Evolutionary conservation across 1,139 yeast genomes (phyloP).

Genomic region (Suhomyces bribrorum): DNA sequence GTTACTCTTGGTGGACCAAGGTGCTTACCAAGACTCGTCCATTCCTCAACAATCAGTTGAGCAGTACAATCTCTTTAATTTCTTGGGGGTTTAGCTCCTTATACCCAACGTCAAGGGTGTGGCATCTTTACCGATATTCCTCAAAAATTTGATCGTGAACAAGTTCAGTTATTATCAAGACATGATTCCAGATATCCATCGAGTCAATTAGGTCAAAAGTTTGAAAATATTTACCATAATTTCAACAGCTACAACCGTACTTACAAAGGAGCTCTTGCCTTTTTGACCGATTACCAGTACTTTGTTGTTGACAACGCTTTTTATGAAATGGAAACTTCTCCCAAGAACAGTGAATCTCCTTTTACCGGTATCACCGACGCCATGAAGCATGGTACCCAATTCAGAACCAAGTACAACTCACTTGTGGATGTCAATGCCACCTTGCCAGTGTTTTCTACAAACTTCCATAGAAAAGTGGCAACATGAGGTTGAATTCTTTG

Average conservation of each 20-base stretch:
- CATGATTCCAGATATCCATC: slow-evolving; percentile 77
- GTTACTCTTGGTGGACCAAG: slow-evolving; percentile 28
- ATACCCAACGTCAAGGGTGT: slow-evolving; percentile 43
- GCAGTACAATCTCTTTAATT: slow-evolving; percentile 43
- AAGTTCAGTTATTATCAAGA: slow-evolving; percentile 63
- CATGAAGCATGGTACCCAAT: slow-evolving; percentile 34
- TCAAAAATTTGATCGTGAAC: slow-evolving; percentile 54
- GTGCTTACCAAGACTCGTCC: slow-evolving; percentile 31
- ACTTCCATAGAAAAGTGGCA: slow-evolving; percentile 31
- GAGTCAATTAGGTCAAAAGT: slow-evolving; percentile 11
- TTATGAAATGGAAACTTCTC: slow-evolving; percentile 28
- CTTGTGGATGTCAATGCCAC: slow-evolving; percentile 21
- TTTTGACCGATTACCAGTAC: slow-evolving; percentile 36
- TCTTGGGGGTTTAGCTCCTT: slow-evolving; percentile 53
- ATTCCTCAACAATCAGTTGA: slow-evolving; percentile 40
- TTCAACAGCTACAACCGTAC: slow-evolving; percentile 26
- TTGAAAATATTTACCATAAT: slow-evolving; percentile 22
- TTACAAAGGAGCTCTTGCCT: slow-evolving; percentile 32
- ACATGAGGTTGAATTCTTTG: slow-evolving; percentile 37
- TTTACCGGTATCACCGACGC: slow-evolving; percentile 33
- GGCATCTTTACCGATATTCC: slow-evolving; percentile 54
- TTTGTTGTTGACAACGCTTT: slow-evolving; percentile 28
- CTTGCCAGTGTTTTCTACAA: slow-evolving; percentile 38
- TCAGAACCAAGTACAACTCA: slow-evolving; percentile 34
- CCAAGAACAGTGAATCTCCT: slow-evolving; percentile 16